Conservation (phyloP, 805 yeast genomes). For the Barnettozyma sp. region DNA sequence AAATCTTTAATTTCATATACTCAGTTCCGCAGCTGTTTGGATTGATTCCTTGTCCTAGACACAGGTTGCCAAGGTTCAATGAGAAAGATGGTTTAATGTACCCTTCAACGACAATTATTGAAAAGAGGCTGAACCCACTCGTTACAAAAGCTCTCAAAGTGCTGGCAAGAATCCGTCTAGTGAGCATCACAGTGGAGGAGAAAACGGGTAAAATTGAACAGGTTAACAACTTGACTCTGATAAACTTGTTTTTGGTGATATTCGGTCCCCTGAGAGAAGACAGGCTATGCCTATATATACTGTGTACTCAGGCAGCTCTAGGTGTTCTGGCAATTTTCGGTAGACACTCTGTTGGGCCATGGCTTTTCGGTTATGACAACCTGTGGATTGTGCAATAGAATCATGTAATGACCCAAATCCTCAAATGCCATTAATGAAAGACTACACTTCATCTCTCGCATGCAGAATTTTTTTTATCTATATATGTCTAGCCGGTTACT, state of each 20-base stretch:
- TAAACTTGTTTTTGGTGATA: conserved; percentile 77
- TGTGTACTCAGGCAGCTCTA: conserved; percentile 53
- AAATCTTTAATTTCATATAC: conserved; percentile 81
- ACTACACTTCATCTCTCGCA: not conserved
- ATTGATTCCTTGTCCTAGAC: conserved; percentile 91
- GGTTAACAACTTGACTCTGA: conserved; percentile 66
- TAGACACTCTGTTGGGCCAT: conserved; percentile 80
- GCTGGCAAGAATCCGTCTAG: conserved; percentile 43
- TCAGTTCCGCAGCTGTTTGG: conserved; percentile 89
- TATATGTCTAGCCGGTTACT: too few relatives aligned
- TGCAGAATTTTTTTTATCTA: conserved; percentile 4
- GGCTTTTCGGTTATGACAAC: conserved; percentile 87
- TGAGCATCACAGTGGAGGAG: conserved; percentile 35
- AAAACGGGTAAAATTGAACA: conserved; percentile 22
- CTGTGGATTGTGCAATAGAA: conserved; percentile 33
- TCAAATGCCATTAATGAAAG: too few relatives aligned
- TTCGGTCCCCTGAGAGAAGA: conserved; percentile 90
- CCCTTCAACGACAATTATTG: conserved; percentile 53
- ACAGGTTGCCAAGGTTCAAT: conserved; percentile 78
- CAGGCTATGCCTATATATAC: conserved; percentile 50
- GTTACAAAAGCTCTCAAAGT: conserved; percentile 34
- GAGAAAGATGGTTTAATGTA: conserved; percentile 62
- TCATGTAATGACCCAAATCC: too few relatives aligned
- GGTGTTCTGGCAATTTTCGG: conserved; percentile 62
- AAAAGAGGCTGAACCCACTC: conserved; percentile 28